phyloP scores from a whole-genome alignment of 1,139 yeast species.

The Suhomyces bolitotheri region DNA sequence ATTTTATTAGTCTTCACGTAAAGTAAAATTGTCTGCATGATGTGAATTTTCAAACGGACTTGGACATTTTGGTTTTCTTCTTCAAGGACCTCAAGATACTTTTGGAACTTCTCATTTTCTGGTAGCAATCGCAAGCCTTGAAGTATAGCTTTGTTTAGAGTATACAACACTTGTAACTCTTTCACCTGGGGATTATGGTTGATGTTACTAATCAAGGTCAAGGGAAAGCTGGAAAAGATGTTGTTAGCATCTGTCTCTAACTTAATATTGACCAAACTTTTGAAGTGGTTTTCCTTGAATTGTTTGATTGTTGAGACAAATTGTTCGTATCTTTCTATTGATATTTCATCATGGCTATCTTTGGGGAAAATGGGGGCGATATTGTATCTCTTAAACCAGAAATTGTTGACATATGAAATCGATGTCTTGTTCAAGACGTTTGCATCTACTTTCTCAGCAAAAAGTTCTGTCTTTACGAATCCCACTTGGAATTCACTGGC shows the following conservation, averaged over 20 bases:
- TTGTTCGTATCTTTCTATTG: constrained; percentile 2
- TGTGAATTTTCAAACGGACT: constrained; percentile 17
- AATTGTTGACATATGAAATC: constrained; percentile 19
- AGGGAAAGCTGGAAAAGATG: constrained; percentile 12
- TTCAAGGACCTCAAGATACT: constrained; percentile 3
- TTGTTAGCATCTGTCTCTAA: constrained; percentile 2
- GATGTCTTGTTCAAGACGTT: constrained; percentile 12
- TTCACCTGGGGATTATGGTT: constrained; percentile 22
- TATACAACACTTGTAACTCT: constrained; percentile 29
- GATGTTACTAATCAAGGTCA: constrained; percentile 23
- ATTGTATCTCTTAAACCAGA: constrained; percentile 22
- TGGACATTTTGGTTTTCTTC: constrained; percentile 17
- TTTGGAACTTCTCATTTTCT: constrained; percentile 1
- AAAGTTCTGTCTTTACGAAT: constrained; percentile 12
- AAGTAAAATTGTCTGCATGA: constrained; percentile 22
- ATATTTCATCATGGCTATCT: constrained; percentile 12
- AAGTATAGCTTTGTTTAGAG: constrained; percentile 26
- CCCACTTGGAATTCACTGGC: constrained; percentile 27
- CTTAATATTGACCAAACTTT: constrained; percentile 6
- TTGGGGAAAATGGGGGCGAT: constrained; percentile 26
- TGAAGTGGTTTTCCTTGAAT: constrained; percentile 21
- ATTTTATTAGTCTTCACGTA: constrained; percentile 12
- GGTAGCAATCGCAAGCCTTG: constrained; percentile 18
- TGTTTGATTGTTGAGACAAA: constrained; percentile 22
- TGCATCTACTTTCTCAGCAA: not conserved